phyloP scores from a whole-genome alignment of 139 green algal genomes.

The Chlorella sorokiniana region DNA sequence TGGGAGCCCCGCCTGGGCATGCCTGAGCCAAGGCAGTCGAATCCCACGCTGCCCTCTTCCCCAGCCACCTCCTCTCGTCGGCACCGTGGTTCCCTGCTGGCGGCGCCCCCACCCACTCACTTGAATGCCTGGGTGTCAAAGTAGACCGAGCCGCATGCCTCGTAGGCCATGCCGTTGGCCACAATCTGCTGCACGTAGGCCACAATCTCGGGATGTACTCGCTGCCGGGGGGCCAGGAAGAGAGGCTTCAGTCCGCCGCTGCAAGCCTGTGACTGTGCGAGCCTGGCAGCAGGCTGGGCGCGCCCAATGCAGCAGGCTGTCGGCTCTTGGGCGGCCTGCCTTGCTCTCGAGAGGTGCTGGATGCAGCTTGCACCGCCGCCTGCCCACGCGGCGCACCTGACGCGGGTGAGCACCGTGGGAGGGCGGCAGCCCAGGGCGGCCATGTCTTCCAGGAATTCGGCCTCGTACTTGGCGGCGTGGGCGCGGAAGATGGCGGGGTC shows the following conservation, averaged over 20 bases:
- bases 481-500: slow-evolving; percentile 83
- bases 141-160: slow-evolving; percentile 88
- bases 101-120: slow-evolving; percentile 49
- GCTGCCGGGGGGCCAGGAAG: background rate
- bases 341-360: background rate
- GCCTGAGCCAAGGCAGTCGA: no score
- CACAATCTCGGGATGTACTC: slow-evolving; percentile 93
- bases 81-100: background rate
- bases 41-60: background rate
- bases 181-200: slow-evolving; percentile 83
- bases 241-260: no score
- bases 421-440: slow-evolving; percentile 71
- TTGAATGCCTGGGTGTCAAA: slow-evolving; percentile 93
- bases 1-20: no score
- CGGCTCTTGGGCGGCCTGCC: no score
- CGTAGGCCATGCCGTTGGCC: slow-evolving; percentile 89
- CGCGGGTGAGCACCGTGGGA: slow-evolving; percentile 90
- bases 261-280: no score
- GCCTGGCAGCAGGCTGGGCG: no score
- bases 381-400: slow-evolving; percentile 52
- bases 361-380: background rate
- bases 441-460: slow-evolving; percentile 96
- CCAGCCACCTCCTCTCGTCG: background rate
- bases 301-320: no score
- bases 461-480: slow-evolving; percentile 84